phyloP scores from a whole-genome alignment of 306 rosid genomes.

The Vigna trinervia region DNA sequence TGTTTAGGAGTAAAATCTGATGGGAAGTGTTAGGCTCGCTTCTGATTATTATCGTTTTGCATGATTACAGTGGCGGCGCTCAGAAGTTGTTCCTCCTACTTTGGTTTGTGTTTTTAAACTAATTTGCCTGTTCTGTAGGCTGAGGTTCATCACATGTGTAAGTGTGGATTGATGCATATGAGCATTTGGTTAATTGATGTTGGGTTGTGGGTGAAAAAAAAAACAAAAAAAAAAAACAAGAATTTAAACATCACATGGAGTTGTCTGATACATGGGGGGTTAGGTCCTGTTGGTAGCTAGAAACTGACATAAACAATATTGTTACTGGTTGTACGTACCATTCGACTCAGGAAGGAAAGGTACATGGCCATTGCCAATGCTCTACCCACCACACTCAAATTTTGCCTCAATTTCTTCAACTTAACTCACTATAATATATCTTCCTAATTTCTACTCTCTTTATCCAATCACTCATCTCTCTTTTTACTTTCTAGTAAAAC shows the following conservation, averaged over 20 bases:
- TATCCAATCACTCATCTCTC: too few species aligned
- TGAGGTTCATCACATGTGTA: slow-evolving; percentile 8
- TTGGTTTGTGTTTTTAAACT: slow-evolving; percentile 40
- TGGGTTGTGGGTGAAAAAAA: slow-evolving; percentile 40
- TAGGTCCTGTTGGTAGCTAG: slow-evolving; percentile 47
- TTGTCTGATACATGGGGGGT: slow-evolving; percentile 59
- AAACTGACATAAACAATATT: slow-evolving; percentile 43
- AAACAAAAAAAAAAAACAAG: slow-evolving; percentile 41
- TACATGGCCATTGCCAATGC: too few species aligned
- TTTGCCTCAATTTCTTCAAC: slow-evolving; percentile 33
- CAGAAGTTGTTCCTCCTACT: slow-evolving; percentile 81
- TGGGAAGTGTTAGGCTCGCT: slow-evolving; percentile 44
- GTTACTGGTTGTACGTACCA: slow-evolving; percentile 49
- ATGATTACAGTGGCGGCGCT: slow-evolving; percentile 91
- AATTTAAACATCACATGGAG: slow-evolving; percentile 72
- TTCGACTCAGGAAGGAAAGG: slow-evolving; percentile 27
- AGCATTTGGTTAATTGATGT: slow-evolving; percentile 26
- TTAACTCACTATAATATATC: neutral
- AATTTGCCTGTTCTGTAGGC: slow-evolving; percentile 35
- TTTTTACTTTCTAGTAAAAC: too few species aligned
- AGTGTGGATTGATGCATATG: slow-evolving; percentile 16
- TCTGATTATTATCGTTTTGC: slow-evolving; percentile 60
- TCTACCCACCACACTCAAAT: neutral
- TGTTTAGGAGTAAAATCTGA: slow-evolving; percentile 12
- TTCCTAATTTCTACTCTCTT: too few species aligned